Percentiles rank a stretch among this genome's conserved stretches.
phyloP scores from a whole-genome alignment of 2,329 filamentous ascomycete species.

The Nakataea oryzae region DNA sequence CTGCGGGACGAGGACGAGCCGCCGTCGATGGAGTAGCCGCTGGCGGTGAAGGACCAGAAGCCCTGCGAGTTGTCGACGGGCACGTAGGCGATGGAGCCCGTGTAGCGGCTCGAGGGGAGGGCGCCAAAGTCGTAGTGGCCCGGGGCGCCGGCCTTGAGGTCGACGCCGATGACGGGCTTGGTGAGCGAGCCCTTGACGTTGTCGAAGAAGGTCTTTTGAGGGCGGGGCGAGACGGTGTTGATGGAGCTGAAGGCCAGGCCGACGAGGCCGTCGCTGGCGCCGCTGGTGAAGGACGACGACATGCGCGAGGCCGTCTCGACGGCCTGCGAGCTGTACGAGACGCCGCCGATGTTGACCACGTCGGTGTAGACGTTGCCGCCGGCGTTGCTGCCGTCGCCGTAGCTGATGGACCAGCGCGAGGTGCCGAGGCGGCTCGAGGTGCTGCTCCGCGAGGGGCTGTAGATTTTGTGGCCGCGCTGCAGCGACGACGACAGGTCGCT shows the following conservation, averaged over 20 bases:
- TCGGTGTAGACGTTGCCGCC: constrained; percentile 21
- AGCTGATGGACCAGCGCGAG: constrained; percentile 18
- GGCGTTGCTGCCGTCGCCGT: constrained; percentile 20
- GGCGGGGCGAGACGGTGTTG: constrained; percentile 16
- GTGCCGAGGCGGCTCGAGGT: constrained; percentile 16
- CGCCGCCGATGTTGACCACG: constrained; percentile 17
- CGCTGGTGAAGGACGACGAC: constrained; percentile 14
- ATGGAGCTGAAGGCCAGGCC: constrained; percentile 18
- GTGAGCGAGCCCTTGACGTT: constrained; percentile 19
- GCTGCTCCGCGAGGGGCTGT: constrained; percentile 17
- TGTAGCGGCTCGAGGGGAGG: constrained; percentile 18
- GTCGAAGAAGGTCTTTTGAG: constrained; percentile 23
- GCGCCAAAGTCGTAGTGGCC: constrained; percentile 28
- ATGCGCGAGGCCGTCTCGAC: constrained; percentile 19
- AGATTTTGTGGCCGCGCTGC: constrained; percentile 16
- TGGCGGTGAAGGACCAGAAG: constrained; percentile 26
- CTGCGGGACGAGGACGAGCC: constrained; percentile 11
- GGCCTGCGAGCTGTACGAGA: constrained; percentile 16
- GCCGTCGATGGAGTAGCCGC: constrained; percentile 18
- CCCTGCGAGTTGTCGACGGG: constrained; percentile 19
- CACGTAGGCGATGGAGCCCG: constrained; percentile 21
- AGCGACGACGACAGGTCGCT: constrained; percentile 13
- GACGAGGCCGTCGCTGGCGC: constrained; percentile 15
- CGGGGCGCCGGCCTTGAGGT: constrained; percentile 18
- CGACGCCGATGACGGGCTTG: constrained; percentile 45